Base-by-base conservation (phyloP, 2,329 filamentous ascomycete species). In the Helicocarpus griseus region DNA sequence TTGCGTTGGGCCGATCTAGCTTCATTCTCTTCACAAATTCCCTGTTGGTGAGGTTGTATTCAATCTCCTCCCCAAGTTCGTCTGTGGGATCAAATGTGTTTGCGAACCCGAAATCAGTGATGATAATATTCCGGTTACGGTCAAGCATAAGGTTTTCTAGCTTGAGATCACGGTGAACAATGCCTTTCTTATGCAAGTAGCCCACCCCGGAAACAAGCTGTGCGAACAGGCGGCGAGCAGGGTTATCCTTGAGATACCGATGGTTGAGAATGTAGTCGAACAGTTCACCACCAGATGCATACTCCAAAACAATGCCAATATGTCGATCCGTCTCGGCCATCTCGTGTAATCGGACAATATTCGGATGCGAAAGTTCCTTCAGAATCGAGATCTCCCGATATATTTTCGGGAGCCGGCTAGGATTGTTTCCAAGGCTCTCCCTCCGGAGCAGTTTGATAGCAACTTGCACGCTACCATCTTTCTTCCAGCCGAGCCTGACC, bases 211-310 rank as follows among this genome's bases (percentile, higher is more conserved):
- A 97, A 11, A 98, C 85, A 40, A 98, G 79, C 71, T 98, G 93
- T 21, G 93, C 91, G 66, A 98, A 98, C 28, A 98, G 74, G 50
- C 90, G 82, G 52, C 93, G 84, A 29, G 93, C 93, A 2, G 90
- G 84, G 57, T 89, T 84, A 67, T 98, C 93, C 67, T 97, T 97
- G 26, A 98, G 77, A 67, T 97, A 98, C 56, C 93, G 83, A 68
- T 98, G 89, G 64, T 95, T 95, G 54, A 98, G 76, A 60, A 98
- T 98, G 70, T 96, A 95, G 70, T 98, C 93, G 69, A 98, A 98
- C 2, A 98, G 80, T 69, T 98, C 93, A 54, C 93, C 93, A 19
- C 93, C 93, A 0, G 93, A 98, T 4, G 93, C 93, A 66, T 98
- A 98, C 71, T 98, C 93, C 61, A 98, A 80, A 60, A 98, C 95